phyloP scores from a whole-genome alignment of 2,329 filamentous ascomycete species.

The Pseudogymnoascus sp. region DNA sequence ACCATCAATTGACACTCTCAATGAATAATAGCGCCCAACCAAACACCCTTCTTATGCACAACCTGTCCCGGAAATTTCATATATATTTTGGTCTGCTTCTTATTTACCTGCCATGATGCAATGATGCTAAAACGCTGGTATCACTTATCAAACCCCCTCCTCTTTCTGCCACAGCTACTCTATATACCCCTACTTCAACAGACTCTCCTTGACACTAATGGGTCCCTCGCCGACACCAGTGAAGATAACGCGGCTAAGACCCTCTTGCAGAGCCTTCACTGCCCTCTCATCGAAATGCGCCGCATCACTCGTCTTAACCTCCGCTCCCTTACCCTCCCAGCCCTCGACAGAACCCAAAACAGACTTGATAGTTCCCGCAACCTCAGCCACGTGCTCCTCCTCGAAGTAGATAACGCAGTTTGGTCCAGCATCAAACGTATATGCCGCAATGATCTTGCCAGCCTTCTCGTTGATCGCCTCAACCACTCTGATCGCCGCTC shows the following conservation, averaged over 20 bases:
- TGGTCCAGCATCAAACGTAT: conserved; percentile 95
- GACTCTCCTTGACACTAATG: conserved; percentile 64
- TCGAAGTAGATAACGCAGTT: conserved; percentile 97
- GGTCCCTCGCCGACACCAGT: conserved; percentile 90
- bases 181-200: conserved; percentile 59
- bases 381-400: conserved; percentile 61
- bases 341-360: conserved; percentile 56
- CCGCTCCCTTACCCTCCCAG: conserved; percentile 54
- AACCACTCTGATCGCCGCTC: conserved; percentile 78
- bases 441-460: conserved; percentile 75
- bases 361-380: conserved; percentile 70
- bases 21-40: not conserved
- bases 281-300: conserved; percentile 57
- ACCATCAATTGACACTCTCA: not conserved
- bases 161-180: conserved; percentile 10
- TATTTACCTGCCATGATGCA: not conserved
- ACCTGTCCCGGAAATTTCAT: not conserved
- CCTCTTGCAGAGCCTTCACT: conserved; percentile 60
- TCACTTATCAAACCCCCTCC: conserved; percentile 3
- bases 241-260: conserved; percentile 81
- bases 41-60: not conserved
- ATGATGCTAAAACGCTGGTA: conserved; percentile 10
- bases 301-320: conserved; percentile 40
- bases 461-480: conserved; percentile 78
- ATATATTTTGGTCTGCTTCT: not conserved